Evolutionary conservation across 73 alveolate species (phyloP), one percentile per base, ranked within the genome.

Genomic region (Paramecium primaurelia): DNA sequence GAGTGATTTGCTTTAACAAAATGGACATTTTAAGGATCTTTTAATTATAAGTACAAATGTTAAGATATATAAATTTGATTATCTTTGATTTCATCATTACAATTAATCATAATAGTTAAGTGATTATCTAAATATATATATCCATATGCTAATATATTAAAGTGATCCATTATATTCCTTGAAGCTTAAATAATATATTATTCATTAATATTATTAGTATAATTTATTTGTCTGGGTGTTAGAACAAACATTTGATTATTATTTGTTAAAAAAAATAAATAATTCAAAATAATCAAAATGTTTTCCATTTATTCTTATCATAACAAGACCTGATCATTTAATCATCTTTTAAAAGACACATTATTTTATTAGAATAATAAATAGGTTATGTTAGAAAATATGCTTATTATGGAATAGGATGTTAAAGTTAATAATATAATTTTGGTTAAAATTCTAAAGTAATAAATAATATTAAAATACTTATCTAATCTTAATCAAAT

Each of bases 61-160:
- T 37, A 32, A 6, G 87, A 73, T 32, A 73, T 37, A 6, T 73
- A 38, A 73, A 73, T 37, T 73, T 37, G 64, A 73, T 73, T 40
- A 12, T 37, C 59, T 73, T 37, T 37, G n/a, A 37, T 37, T 38
- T 73, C 68, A 36, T 73, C 87, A n/a, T 73, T 40, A 10, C 44
- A 34, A 20, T 37, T 28, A 14, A 37, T 34, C 32, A 71, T 34
- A 34, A 71, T 34, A 11, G 59, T 22, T 34, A 71, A 37, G 28
- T 71, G 86, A 71, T 71, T 37, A 18, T 71, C 86, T 34, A 71
- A 28, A 34, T 71, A 37, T 12, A 73, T 40, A 38, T 37, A 73
- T 36, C 87, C 87, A 73, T 37, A 73, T 37, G 87, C 44, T 71
- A 71, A 37, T 30, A 71, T 71, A 16, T 71, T 71, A 30, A 71